phyloP scores from a whole-genome alignment of 345 rosid species.

The Corymbia maculata region DNA sequence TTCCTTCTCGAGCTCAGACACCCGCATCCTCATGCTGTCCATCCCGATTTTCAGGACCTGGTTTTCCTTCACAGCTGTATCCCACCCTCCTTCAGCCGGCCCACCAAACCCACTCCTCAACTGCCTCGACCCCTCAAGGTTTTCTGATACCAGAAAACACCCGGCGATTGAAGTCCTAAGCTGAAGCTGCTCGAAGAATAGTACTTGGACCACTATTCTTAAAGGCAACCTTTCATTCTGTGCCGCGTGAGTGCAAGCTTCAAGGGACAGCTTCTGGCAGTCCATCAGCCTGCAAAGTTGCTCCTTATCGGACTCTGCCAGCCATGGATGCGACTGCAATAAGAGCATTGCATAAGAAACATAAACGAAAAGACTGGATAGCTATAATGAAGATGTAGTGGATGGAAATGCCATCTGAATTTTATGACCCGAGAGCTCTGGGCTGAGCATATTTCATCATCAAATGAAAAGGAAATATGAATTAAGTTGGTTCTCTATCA shows the following conservation, averaged over 20 bases:
- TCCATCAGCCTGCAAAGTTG: slow-evolving; percentile 84
- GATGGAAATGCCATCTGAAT: background rate
- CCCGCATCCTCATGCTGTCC: slow-evolving; percentile 92
- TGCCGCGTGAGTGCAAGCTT: slow-evolving; percentile 96
- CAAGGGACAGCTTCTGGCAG: slow-evolving; percentile 92
- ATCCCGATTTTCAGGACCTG: slow-evolving; percentile 92
- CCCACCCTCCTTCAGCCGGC: slow-evolving; percentile 62
- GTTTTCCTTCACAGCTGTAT: slow-evolving; percentile 77
- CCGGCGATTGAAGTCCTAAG: slow-evolving; percentile 94
- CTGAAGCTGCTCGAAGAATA: slow-evolving; percentile 98
- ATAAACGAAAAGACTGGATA: background rate
- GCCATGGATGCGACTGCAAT: slow-evolving; percentile 91
- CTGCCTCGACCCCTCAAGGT: slow-evolving; percentile 85
- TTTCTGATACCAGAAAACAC: slow-evolving; percentile 87
- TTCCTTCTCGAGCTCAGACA: slow-evolving; percentile 80
- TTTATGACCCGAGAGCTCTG: background rate
- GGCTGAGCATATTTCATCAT: background rate
- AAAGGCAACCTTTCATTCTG: slow-evolving; percentile 91
- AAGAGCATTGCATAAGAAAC: background rate
- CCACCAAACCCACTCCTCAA: slow-evolving; percentile 72
- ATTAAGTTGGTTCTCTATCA: background rate
- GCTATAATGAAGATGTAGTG: background rate
- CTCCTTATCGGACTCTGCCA: slow-evolving; percentile 76
- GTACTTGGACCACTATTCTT: slow-evolving; percentile 83
- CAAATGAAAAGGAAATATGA: background rate